Percentiles rank a stretch among this genome's conserved stretches.
Evolutionary conservation across 441 rosid species (phyloP).

Genomic region (Bruguiera hainesii): DNA sequence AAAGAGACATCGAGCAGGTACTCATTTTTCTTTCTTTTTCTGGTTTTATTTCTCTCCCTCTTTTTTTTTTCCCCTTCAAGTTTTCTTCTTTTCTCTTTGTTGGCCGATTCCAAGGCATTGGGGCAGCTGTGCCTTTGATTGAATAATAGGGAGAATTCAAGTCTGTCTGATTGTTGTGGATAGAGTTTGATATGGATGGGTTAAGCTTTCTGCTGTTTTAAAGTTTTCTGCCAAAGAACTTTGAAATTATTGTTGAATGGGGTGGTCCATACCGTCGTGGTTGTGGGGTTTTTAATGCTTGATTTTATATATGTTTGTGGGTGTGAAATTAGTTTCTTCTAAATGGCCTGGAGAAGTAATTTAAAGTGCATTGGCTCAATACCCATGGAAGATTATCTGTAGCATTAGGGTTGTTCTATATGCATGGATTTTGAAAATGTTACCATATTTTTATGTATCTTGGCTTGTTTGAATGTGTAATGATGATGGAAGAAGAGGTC

Average conservation of each 20-base stretch:
- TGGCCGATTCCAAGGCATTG: neutral
- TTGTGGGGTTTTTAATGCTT: too few relatives aligned
- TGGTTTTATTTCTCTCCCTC: conserved; percentile 1
- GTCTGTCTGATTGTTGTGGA: neutral
- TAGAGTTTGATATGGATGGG: neutral
- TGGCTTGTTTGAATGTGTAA: neutral
- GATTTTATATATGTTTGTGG: too few relatives aligned
- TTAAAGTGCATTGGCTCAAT: neutral
- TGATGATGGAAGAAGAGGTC: neutral
- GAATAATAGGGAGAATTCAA: neutral
- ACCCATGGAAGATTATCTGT: neutral
- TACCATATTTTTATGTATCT: neutral
- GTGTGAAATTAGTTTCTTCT: too few relatives aligned
- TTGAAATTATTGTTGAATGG: too few relatives aligned
- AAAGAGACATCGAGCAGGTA: conserved; percentile 94
- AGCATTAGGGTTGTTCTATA: neutral
- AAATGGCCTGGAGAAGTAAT: neutral
- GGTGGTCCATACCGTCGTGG: too few relatives aligned
- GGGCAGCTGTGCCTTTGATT: conserved; percentile 1
- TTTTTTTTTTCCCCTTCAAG: conserved; percentile 1
- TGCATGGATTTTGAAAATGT: neutral
- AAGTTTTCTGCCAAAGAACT: too few relatives aligned
- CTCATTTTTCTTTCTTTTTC: conserved; percentile 9
- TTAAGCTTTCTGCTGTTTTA: too few relatives aligned
- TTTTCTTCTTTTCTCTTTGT: neutral